Base-by-base conservation (phyloP, 2,329 filamentous ascomycete genomes). In the Neonectria hederae region DNA sequence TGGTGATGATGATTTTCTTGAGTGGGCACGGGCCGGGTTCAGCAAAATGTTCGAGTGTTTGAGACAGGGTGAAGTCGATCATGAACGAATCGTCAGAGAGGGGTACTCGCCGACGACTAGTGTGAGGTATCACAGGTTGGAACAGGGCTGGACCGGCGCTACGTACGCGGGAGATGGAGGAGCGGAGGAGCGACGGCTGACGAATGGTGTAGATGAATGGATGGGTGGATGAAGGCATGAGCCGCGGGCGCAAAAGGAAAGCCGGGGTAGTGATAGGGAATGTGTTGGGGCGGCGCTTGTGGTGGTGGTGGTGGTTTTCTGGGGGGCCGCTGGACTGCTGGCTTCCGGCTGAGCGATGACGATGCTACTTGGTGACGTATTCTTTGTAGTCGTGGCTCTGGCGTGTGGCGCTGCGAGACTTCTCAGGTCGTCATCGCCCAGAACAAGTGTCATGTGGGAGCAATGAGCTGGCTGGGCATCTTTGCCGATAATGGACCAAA, bases 331-430 rank as follows among this genome's bases (percentile, higher is more conserved):
- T 62, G n/a, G 56, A 60, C 45, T 52, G 48, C 30, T 43, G 38
- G 30, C 7, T 38, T 40, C 45, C 57, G 53, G 46, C 10, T 48
- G 54, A 45, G 54, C 52, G 69, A 73, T 72, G 70, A 72, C 71
- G 70, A 58, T 46, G 67, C 19, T 57, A 54, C 51, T 55, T 49
- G 70, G 70, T 73, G 70, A 72, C 70, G 70, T 72, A 72, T 64
- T 56, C 54, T 52, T 26, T 35, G 35, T n/a, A 14, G 35, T 38
- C 35, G 35, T 38, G 14, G 35, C 35, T 38, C 2, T 14, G 35
- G 13, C 14, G 35, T 54, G 69, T 72, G 69, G 69, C 69, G 69
- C 65, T 59, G 66, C 49, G 46, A 64, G 53, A 35, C 54, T 56
- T 54, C 42, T 46, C 14, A 24, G 43, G 43, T 26, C 43, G 43